Conservation (phyloP, 192 early-diverging fungal species). For the Umbelopsis sp. region DNA sequence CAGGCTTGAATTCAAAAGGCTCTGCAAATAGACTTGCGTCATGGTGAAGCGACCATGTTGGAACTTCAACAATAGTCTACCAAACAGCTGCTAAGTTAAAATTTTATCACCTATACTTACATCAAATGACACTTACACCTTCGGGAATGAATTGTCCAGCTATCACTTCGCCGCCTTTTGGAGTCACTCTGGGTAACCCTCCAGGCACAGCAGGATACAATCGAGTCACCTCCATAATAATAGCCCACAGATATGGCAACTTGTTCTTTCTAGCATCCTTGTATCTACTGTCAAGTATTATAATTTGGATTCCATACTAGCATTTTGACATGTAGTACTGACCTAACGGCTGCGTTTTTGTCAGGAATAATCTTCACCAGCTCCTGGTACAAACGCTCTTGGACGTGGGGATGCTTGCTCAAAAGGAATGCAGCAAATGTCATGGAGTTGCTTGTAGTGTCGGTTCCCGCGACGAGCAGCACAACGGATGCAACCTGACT, state of each 20-base stretch:
- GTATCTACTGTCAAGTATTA: background rate
- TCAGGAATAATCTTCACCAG: conserved; percentile 1
- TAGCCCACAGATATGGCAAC: conserved; percentile 20
- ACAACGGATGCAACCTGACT: conserved; percentile 2
- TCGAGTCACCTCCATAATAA: conserved; percentile 21
- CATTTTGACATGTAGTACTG: background rate
- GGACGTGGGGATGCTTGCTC: conserved; percentile 2
- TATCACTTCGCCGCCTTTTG: background rate
- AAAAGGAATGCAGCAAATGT: conserved; percentile 9
- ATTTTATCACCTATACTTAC: no score
- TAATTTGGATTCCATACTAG: background rate
- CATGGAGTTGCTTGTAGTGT: conserved; percentile 25
- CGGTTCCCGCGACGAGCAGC: conserved; percentile 23
- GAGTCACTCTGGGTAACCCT: background rate
- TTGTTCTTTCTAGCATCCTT: conserved; percentile 3
- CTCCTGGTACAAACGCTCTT: conserved; percentile 18
- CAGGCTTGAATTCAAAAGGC: background rate
- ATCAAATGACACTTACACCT: background rate
- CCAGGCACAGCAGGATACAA: conserved; percentile 9
- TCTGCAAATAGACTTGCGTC: background rate
- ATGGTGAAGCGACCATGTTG: background rate
- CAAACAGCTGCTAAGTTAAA: background rate
- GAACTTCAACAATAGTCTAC: conserved; percentile 4
- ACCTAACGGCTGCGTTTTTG: background rate
- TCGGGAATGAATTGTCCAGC: conserved; percentile 3